Base-by-base conservation (phyloP, 148 eudicot genomes). In the Cornus florida region DNA sequence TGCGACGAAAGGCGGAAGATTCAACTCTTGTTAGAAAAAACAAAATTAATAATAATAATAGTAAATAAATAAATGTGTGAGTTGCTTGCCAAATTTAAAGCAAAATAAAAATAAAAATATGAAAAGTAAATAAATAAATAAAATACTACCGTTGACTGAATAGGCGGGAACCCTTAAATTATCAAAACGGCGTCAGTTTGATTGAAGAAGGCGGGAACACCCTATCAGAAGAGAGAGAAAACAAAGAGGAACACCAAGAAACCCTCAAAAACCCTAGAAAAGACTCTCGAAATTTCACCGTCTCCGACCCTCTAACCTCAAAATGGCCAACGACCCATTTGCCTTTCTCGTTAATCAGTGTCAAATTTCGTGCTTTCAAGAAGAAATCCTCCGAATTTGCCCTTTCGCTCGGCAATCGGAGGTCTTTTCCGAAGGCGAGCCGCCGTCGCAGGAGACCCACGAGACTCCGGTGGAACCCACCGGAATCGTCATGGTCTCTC, bases 311-410 rank as follows among this genome's bases (percentile, higher is more conserved):
- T 7, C 28, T 73, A 28, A n/a, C 73, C 65, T 69, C 50, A 56
- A 72, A 83, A 80, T 80, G 83, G 80, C 74, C 13, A 72, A 76
- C 39, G 86, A 83, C 39, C 81, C 75, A 1, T 81, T 48, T 75
- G 84, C 67, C 35, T 76, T 75, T 4, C 33, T 85, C 23, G 11
- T 67, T 73, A 41, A 62, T 11, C 12, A 69, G 22, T 81, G 88
- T 71, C 60, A 23, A 2, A 41, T 67, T 48, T 76, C 88, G n/a
- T 24, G 76, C 12, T 86, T 86, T 5, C 90, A 88, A 77, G 85
- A 88, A 73, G 85, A 79, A 4, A 14, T 79, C 66, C 82, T 85
- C 39, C 3, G 31, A 0, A 69, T 19, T 69, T 77, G 82, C 59
- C 56, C 75, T 8, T 72, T 83, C 75, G 80, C 80, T 13, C 81